phyloP scores from a whole-genome alignment of 257 asterid species.

The Buddleja alternifolia region DNA sequence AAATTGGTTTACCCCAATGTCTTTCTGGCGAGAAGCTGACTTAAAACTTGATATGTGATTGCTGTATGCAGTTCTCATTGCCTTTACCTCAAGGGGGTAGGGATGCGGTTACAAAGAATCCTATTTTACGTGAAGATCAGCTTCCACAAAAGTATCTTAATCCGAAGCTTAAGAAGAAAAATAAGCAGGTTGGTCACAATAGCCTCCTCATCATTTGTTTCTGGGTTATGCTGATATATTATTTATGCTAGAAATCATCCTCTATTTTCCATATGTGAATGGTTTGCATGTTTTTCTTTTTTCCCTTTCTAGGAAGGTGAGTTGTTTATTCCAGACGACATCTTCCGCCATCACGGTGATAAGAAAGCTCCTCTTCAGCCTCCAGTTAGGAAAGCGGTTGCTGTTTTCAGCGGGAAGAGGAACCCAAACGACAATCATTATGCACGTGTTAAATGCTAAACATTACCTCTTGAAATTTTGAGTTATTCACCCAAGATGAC shows the following conservation, averaged over 20 bases:
- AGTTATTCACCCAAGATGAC: conserved; percentile 55
- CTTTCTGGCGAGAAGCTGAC: not conserved
- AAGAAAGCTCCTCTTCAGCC: conserved; percentile 88
- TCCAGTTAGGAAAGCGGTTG: conserved; percentile 84
- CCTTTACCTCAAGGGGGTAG: conserved; percentile 97
- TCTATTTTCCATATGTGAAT: too few relatives aligned
- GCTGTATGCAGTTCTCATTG: conserved; percentile 76
- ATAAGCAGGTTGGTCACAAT: conserved; percentile 58
- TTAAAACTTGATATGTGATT: conserved; percentile 11
- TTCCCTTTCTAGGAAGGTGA: conserved; percentile 63
- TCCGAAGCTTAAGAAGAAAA: conserved; percentile 88
- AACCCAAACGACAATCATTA: conserved; percentile 92
- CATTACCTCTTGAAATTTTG: conserved; percentile 49
- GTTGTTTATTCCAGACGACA: conserved; percentile 55
- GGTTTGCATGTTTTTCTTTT: too few relatives aligned
- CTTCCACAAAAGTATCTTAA: conserved; percentile 81
- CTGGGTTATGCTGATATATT: not conserved
- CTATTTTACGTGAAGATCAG: conserved; percentile 93
- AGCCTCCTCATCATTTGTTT: not conserved
- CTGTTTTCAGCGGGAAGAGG: conserved; percentile 89
- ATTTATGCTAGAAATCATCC: not conserved
- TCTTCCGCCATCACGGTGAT: conserved; percentile 71
- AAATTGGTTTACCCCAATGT: not conserved
- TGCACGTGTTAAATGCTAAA: conserved; percentile 67
- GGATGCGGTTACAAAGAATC: conserved; percentile 83